Base-by-base conservation (phyloP, 116 monocot species). In the Cymodocea nodosa region DNA sequence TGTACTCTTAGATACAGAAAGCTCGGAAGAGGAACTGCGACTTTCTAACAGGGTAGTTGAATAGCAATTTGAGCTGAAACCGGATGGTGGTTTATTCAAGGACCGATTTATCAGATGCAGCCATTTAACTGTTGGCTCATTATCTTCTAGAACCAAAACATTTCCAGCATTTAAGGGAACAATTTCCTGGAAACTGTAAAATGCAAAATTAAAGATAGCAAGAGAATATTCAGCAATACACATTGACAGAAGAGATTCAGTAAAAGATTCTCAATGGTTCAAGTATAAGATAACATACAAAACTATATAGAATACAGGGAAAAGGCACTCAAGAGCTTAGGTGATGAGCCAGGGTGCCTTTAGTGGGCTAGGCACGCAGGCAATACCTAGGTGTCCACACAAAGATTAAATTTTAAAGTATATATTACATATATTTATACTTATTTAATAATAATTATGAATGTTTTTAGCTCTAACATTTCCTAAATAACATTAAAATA, bases 121-220 rank as follows among this genome's bases (percentile, higher is more conserved):
- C 94, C 94, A 94, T 79, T 78, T 87, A 15, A 76, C 62, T 18
- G 83, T 87, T n/a, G 94, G 94, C 50, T 89, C 78, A 35, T 76
- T 84, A 66, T 90, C 87, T 81, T 94, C 94, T 23, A 73, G 68
- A 13, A 89, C 94, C 50, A 89, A 73, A 15, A 94, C 87, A 68
- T 90, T 94, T 63, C 94, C 94, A 62, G 94, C 94, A 81, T 87
- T 94, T 61, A 94, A 74, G 65, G 89, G 94, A 25, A 94, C 94
- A 39, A 94, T 84, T 79, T 94, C 94, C 78, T 94, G 94, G 79
- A 94, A 94, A n/a, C 94, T 94, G 77, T 62, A 12, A 12, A 23
- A 57, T 57, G 57, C 57, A 57, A 20, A 15, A 23, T 12, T 25
- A 24, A 57, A 57, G 20, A 44, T 10, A 44, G 1, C 12, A 44